A percentile compares a stretch with the other conserved stretches of the same genome.
Evolutionary conservation across 306 rosid genomes (phyloP).

Genomic region (Ormosia semicastrata): DNA sequence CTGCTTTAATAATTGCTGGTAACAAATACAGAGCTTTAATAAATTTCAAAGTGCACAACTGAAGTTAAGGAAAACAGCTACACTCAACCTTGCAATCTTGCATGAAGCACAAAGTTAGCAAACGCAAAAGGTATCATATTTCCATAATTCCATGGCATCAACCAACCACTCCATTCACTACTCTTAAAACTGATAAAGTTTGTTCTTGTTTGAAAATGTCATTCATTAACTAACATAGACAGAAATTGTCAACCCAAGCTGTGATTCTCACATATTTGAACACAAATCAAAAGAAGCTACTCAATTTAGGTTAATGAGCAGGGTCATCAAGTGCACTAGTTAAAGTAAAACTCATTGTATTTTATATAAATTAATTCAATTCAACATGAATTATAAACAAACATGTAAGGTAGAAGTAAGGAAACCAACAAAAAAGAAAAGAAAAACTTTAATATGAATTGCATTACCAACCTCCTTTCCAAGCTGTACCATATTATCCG

Average conservation of each 20-base stretch:
- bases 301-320: neutral
- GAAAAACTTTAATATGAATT: too few species aligned
- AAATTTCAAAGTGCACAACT: neutral
- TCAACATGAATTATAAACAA: neutral
- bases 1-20: neutral
- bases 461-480: constrained; percentile 75
- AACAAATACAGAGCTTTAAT: neutral
- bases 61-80: neutral
- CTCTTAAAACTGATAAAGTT: neutral
- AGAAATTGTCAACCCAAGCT: too few species aligned
- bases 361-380: neutral
- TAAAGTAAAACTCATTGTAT: neutral
- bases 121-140: neutral
- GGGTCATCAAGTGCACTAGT: neutral
- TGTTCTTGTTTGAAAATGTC: neutral
- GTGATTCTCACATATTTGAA: too few species aligned
- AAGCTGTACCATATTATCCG: constrained; percentile 89
- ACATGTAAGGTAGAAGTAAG: neutral
- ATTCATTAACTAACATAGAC: neutral
- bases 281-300: neutral
- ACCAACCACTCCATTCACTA: neutral
- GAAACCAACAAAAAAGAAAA: neutral
- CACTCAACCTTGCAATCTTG: neutral
- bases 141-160: neutral
- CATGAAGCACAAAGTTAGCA: neutral